Evolutionary conservation across 768 basidiomycete species (phyloP).

Genomic region (Hygrophoropsis aurantiaca): DNA sequence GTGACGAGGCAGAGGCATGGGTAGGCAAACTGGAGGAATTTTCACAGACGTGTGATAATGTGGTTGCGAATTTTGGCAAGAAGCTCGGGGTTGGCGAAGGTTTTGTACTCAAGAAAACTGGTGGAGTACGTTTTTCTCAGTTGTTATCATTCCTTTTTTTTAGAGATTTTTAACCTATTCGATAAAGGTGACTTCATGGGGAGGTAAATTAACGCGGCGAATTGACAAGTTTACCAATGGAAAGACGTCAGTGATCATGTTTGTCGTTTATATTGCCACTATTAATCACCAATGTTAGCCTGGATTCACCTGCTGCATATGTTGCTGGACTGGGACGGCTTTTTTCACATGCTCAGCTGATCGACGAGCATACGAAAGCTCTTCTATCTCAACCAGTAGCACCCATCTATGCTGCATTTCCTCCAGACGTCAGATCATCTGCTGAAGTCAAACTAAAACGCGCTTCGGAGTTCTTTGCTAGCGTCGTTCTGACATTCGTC

Average conservation of each 20-base stretch:
- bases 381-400: conserved; percentile 62
- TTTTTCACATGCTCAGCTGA: conserved; percentile 72
- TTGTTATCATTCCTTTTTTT: background rate
- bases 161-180: conserved; percentile 9
- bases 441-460: conserved; percentile 77
- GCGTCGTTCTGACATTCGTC: conserved; percentile 85
- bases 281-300: conserved; percentile 41
- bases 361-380: conserved; percentile 85
- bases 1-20: conserved; percentile 81
- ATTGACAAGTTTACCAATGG: conserved; percentile 86
- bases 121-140: conserved; percentile 41
- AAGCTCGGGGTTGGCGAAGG: conserved; percentile 89
- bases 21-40: conserved; percentile 77
- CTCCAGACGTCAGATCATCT: conserved; percentile 57
- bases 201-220: conserved; percentile 69
- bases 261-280: conserved; percentile 9
- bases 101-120: conserved; percentile 78
- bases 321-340: conserved; percentile 74
- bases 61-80: conserved; percentile 80
- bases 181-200: conserved; percentile 60
- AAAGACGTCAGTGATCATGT: conserved; percentile 65
- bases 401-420: conserved; percentile 72
- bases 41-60: conserved; percentile 72
- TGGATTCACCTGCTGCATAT: conserved; percentile 86
- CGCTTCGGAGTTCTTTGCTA: conserved; percentile 89